Conservation (phyloP, 345 rosid species). For the Populus euphratica region DNA sequence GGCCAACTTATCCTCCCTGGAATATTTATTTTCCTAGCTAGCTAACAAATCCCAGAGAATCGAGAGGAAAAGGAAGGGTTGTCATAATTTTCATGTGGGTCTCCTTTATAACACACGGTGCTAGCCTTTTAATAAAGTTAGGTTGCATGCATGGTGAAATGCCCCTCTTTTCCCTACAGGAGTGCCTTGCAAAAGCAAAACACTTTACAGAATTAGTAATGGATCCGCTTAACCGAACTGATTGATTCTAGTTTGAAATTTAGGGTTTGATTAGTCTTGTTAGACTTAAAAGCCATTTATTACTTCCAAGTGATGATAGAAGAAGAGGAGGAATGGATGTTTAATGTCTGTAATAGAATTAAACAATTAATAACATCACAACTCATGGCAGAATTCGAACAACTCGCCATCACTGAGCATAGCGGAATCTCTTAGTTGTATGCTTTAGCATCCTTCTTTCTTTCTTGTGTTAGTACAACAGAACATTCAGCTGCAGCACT, state of each 20-base stretch:
- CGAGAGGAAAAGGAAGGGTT: neutral
- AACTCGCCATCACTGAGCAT: neutral
- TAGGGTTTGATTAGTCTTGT: neutral
- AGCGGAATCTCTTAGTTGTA: neutral
- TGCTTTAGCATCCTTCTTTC: neutral
- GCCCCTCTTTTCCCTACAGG: conserved; percentile 10
- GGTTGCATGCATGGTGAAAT: conserved; percentile 15
- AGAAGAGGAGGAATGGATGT: too few relatives aligned
- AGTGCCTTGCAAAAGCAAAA: conserved; percentile 8
- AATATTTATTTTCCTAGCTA: neutral
- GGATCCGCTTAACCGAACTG: neutral
- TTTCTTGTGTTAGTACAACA: neutral
- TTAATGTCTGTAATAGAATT: too few relatives aligned
- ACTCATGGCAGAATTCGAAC: neutral
- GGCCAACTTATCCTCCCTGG: neutral
- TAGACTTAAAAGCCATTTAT: neutral
- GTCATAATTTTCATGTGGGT: conserved; percentile 7
- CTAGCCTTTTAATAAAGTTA: conserved; percentile 14
- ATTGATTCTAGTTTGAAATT: neutral
- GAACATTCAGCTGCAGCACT: neutral
- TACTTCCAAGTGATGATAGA: too few relatives aligned
- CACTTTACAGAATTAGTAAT: neutral
- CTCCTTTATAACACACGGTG: neutral
- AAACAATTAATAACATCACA: too few relatives aligned
- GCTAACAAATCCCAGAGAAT: neutral